phyloP scores from a whole-genome alignment of 2,329 filamentous ascomycete species.

The Fusarium phyllophilum region DNA sequence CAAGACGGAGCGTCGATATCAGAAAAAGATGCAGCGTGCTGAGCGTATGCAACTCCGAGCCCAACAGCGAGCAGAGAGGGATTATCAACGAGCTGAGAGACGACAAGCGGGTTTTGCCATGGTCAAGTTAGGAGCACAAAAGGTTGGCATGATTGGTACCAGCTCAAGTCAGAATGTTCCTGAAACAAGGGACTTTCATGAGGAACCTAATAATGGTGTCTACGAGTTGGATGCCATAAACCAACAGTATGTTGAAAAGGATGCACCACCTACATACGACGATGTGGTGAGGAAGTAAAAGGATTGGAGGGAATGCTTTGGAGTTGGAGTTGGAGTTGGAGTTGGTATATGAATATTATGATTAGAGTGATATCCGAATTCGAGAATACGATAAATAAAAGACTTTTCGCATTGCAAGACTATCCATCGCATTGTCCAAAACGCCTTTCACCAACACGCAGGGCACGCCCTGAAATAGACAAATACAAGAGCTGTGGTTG shows the following conservation, averaged over 20 bases:
- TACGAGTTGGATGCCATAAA: conserved; percentile 11
- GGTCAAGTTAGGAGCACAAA: conserved; percentile 9
- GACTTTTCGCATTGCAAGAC: not conserved
- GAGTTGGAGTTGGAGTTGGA: not conserved
- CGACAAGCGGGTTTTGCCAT: conserved; percentile 22
- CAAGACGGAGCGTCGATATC: conserved; percentile 33
- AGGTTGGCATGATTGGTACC: not conserved
- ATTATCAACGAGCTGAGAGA: conserved; percentile 19
- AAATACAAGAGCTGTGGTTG: conserved; percentile 36
- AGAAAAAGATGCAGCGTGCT: conserved; percentile 32
- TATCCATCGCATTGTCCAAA: not conserved
- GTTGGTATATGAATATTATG: not conserved
- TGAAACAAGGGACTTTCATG: not conserved
- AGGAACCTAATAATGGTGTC: conserved; percentile 3
- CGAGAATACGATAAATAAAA: not conserved
- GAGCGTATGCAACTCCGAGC: conserved; percentile 36
- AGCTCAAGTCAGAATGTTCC: not conserved
- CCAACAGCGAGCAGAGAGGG: conserved; percentile 30
- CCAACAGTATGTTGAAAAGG: conserved; percentile 3
- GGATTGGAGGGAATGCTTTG: not conserved
- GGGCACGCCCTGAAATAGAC: conserved; percentile 16
- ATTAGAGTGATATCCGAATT: not conserved
- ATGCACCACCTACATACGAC: conserved; percentile 38
- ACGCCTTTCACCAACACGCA: conserved; percentile 4
- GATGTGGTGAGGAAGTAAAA: conserved; percentile 27